Conservation (phyloP, 306 rosid species). For the Sesbania bispinosa region DNA sequence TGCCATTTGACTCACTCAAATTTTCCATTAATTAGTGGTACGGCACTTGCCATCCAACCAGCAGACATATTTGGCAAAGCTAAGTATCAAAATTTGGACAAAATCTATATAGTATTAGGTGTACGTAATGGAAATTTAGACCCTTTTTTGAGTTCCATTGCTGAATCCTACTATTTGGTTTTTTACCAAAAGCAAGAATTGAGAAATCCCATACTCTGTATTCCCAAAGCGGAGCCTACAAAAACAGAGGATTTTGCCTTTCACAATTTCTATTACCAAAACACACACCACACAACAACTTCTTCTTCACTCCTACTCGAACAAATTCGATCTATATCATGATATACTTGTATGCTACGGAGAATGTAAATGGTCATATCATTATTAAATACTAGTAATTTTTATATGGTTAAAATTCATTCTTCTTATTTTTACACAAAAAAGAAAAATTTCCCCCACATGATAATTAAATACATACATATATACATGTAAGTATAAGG, state of each 20-base stretch:
- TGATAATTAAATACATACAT: too few species aligned
- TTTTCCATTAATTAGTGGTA: constrained; percentile 42
- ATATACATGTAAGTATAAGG: too few species aligned
- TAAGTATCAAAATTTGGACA: constrained; percentile 26
- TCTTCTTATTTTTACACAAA: too few species aligned
- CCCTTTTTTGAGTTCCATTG: constrained; percentile 19
- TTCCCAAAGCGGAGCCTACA: constrained; percentile 49
- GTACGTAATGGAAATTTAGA: not conserved
- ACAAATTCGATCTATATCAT: not conserved
- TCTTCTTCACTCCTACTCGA: not conserved
- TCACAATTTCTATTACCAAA: not conserved
- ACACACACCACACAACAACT: not conserved
- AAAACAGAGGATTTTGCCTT: constrained; percentile 44
- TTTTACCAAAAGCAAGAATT: constrained; percentile 46
- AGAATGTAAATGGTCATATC: too few species aligned
- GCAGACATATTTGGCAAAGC: constrained; percentile 39
- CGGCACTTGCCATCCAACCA: constrained; percentile 44
- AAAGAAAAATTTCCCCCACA: too few species aligned
- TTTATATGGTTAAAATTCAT: too few species aligned
- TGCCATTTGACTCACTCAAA: constrained; percentile 46
- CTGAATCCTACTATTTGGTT: constrained; percentile 37
- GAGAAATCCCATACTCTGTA: constrained; percentile 46
- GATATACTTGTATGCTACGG: too few species aligned
- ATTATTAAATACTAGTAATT: too few species aligned
- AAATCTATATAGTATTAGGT: not conserved